These are phyloP conservation scores for Saccharomycopsis hybrid DNA, from an alignment of 1,139 yeast species.

Conservation along the genomic window DNA sequence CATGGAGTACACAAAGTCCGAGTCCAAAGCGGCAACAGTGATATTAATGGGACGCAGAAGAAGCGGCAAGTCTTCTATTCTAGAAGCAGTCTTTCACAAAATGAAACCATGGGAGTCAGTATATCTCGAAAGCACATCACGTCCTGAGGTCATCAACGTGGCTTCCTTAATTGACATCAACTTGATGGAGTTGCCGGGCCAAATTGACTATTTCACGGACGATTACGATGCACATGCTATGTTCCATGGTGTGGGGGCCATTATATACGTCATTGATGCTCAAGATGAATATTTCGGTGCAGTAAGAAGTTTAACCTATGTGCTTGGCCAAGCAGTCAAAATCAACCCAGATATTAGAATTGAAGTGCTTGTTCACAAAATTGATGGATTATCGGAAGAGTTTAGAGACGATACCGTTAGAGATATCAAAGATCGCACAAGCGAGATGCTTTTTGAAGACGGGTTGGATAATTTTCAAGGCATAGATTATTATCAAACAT, in stretches of 20 bases:
- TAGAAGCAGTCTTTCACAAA: constrained; percentile 91
- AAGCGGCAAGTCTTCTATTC: constrained; percentile 82
- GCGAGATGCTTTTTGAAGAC: constrained; percentile 83
- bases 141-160: constrained; percentile 76
- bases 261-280: constrained; percentile 88
- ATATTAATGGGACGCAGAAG: constrained; percentile 24
- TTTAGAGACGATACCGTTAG: constrained; percentile 90
- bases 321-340: constrained; percentile 81
- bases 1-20: background rate
- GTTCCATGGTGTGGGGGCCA: constrained; percentile 83
- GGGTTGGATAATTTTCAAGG: constrained; percentile 83
- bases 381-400: constrained; percentile 92
- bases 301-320: constrained; percentile 78
- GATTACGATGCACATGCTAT: constrained; percentile 69
- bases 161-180: constrained; percentile 78
- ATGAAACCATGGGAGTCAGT: constrained; percentile 95
- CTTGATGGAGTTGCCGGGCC: constrained; percentile 97
- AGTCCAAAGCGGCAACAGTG: constrained; percentile 17
- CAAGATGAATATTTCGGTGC: constrained; percentile 95
- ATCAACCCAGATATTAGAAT: constrained; percentile 82
- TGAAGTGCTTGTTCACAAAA: constrained; percentile 90
- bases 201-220: constrained; percentile 73
- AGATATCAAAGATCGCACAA: constrained; percentile 93
- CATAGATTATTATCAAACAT: constrained; percentile 86
- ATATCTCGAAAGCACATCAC: constrained; percentile 83